These are phyloP conservation scores for Eimeria praecox DNA, from an alignment of 169 alveolate species.

Conservation along the genomic window DNA sequence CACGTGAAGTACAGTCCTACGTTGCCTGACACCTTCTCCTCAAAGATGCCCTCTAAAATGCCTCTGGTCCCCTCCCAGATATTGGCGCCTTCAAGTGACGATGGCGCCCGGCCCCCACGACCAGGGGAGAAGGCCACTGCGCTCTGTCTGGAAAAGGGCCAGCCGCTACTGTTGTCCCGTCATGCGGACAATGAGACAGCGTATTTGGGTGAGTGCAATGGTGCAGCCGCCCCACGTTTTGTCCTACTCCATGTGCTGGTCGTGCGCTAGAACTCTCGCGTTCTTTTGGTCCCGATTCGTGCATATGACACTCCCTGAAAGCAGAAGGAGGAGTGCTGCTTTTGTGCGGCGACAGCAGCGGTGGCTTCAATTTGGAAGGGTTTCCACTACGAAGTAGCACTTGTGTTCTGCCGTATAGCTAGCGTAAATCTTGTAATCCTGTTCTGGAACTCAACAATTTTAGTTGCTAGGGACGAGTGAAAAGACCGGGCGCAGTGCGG, in stretches of 20 bases:
- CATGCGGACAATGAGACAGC: neutral
- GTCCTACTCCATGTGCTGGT: neutral
- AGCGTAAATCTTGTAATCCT: neutral
- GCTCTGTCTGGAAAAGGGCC: conserved; percentile 37
- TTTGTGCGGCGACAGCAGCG: neutral
- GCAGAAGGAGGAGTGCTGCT: neutral
- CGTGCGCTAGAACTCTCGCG: neutral
- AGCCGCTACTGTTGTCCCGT: neutral
- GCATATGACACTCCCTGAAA: neutral
- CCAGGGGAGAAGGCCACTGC: conserved; percentile 37
- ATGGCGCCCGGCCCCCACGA: neutral
- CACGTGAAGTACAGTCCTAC: conserved; percentile 30
- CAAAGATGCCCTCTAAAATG: neutral
- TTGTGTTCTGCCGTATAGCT: neutral
- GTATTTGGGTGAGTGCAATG: conserved; percentile 45
- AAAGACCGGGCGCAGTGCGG: neutral
- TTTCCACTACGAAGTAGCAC: neutral
- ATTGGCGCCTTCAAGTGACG: neutral
- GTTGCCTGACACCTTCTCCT: neutral
- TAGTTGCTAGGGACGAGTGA: neutral
- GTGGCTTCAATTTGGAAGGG: neutral
- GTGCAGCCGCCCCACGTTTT: neutral
- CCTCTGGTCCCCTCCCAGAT: conserved; percentile 6
- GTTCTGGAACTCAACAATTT: neutral
- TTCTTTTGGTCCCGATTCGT: neutral